phyloP scores from a whole-genome alignment of 2,329 filamentous ascomycete genomes.

The Alternaria gaisen region DNA sequence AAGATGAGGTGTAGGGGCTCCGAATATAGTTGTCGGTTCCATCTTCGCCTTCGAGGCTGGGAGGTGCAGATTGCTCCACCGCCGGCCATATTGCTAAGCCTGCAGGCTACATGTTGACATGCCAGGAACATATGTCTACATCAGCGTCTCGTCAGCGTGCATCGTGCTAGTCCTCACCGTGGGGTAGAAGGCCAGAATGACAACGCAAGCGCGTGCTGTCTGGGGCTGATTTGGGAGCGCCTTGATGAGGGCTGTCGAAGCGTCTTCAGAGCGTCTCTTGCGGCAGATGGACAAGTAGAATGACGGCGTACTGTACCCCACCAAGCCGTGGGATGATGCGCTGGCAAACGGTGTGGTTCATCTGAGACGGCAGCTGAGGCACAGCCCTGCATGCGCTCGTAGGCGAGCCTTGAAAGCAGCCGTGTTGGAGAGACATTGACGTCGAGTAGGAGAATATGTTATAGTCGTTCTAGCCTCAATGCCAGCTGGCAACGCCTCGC shows the following conservation, averaged over 20 bases:
- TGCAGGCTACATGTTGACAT: conserved; percentile 18
- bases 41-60: conserved; percentile 17
- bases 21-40: conserved; percentile 6
- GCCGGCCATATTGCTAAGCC: conserved; percentile 13
- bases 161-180: conserved; percentile 28
- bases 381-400: conserved; percentile 34
- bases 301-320: conserved; percentile 25
- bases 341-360: conserved; percentile 33
- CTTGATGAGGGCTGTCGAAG: conserved; percentile 20
- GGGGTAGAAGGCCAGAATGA: conserved; percentile 25
- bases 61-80: conserved; percentile 23
- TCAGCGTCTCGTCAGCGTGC: conserved; percentile 30
- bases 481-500: conserved; percentile 52
- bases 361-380: conserved; percentile 30
- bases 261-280: neutral
- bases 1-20: conserved; percentile 3
- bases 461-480: conserved; percentile 35
- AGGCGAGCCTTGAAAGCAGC: conserved; percentile 25
- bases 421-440: conserved; percentile 27
- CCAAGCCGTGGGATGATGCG: conserved; percentile 32
- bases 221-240: conserved; percentile 31
- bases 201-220: conserved; percentile 29
- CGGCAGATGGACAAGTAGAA: conserved; percentile 19
- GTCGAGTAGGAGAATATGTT: conserved; percentile 30
- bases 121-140: conserved; percentile 20